Conservation (phyloP, 2,329 filamentous ascomycete species). For the Cytospora paraplurivora region DNA sequence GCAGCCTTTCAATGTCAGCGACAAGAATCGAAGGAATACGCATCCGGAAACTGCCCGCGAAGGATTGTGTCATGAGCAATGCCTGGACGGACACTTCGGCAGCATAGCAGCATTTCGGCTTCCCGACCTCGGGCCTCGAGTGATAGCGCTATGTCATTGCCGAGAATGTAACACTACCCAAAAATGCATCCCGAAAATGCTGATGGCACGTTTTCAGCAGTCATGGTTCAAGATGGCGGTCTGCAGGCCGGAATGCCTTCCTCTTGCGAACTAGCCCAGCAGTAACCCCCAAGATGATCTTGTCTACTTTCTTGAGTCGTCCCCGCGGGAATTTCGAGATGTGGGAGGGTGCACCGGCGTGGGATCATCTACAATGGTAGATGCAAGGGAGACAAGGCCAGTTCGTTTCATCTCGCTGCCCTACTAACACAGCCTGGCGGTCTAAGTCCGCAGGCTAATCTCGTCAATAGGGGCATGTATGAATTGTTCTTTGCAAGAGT, state of each 20-base stretch:
- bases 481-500: not conserved
- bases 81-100: constrained; percentile 3
- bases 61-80: not conserved
- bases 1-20: constrained; percentile 6
- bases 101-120: constrained; percentile 14
- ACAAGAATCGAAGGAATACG: not conserved
- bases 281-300: not conserved
- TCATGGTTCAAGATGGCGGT: constrained; percentile 17
- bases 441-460: not conserved
- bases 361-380: not conserved
- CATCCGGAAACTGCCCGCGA: not conserved
- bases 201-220: not conserved
- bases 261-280: constrained; percentile 10
- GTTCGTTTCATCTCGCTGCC: not conserved
- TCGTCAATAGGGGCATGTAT: not conserved
- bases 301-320: not conserved
- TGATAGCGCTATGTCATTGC: not conserved
- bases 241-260: constrained; percentile 14
- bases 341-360: not conserved
- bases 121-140: constrained; percentile 22
- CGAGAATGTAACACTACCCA: not conserved
- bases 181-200: not conserved
- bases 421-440: not conserved
- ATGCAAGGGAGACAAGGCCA: not conserved
- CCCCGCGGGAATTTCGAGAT: not conserved